A percentile compares a stretch with the other conserved stretches of the same genome.
phyloP scores from a whole-genome alignment of 495 filamentous ascomycete genomes.

The Aspergillus ellipticus region DNA sequence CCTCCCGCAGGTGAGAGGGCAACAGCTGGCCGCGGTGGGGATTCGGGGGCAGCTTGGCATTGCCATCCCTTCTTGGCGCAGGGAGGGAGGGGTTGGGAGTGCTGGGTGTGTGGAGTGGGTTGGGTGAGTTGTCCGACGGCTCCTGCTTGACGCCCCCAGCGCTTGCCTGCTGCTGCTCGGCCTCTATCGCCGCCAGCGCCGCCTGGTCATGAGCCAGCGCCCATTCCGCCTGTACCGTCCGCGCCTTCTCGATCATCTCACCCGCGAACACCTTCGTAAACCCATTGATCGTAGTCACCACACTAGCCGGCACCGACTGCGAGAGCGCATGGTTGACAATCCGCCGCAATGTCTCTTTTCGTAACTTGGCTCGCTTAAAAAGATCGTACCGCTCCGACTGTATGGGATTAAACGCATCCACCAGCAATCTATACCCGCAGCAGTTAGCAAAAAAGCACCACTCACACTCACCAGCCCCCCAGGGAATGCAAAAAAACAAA shows the following conservation, averaged over 20 bases:
- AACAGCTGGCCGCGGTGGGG: conserved; percentile 66
- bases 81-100: too few relatives aligned
- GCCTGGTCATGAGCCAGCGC: conserved; percentile 48
- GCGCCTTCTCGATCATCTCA: conserved; percentile 75
- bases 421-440: conserved; percentile 50
- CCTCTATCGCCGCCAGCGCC: conserved; percentile 29
- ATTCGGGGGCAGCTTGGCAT: conserved; percentile 38
- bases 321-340: conserved; percentile 85
- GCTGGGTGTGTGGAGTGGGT: too few relatives aligned
- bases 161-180: too few relatives aligned
- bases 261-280: conserved; percentile 83
- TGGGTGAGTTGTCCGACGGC: not conserved
- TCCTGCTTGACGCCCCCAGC: not conserved
- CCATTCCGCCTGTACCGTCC: conserved; percentile 78
- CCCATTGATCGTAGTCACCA: conserved; percentile 74
- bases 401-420: conserved; percentile 60
- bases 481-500: not conserved
- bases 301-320: conserved; percentile 75
- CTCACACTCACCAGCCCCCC: not conserved
- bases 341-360: conserved; percentile 58
- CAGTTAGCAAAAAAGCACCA: not conserved
- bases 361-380: conserved; percentile 67
- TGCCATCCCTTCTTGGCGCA: conserved; percentile 27
- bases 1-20: conserved; percentile 80
- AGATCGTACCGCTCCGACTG: conserved; percentile 72